phyloP scores from a whole-genome alignment of 2,329 filamentous ascomycete genomes.

The Neurospora crassa region DNA sequence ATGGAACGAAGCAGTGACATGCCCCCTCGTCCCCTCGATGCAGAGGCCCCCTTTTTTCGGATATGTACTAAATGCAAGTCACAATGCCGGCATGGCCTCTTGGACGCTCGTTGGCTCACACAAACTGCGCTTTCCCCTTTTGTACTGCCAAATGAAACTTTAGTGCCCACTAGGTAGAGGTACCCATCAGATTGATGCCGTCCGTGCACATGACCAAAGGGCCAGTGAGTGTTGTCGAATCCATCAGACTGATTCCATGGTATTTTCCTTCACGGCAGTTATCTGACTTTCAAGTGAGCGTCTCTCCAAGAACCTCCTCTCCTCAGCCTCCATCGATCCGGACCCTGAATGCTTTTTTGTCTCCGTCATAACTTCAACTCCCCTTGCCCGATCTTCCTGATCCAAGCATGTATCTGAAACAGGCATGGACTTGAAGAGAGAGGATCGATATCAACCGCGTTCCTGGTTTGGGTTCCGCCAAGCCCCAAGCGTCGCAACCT shows the following conservation, averaged over 20 bases:
- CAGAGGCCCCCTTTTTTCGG: background rate
- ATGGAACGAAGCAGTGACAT: background rate
- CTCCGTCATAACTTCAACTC: background rate
- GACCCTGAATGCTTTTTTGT: background rate
- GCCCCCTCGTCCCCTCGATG: background rate
- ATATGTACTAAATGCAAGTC: background rate
- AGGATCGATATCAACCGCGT: background rate
- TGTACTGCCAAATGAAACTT: background rate
- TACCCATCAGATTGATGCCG: background rate
- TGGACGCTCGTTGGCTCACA: background rate
- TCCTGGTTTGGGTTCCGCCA: background rate
- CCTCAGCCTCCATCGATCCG: background rate
- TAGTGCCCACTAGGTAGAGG: background rate
- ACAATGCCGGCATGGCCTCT: background rate
- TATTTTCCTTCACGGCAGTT: no score
- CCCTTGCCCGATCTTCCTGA: background rate
- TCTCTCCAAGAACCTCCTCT: background rate
- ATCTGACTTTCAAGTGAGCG: background rate
- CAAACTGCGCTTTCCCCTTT: background rate
- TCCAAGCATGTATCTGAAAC: background rate
- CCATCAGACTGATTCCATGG: background rate
- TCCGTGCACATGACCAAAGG: background rate
- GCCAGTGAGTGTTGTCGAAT: background rate
- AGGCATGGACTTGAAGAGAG: background rate
- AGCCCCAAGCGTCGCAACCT: background rate